Evolutionary conservation across 2,329 filamentous ascomycete genomes (phyloP).

Genomic region (Chrysoporthe puriensis): DNA sequence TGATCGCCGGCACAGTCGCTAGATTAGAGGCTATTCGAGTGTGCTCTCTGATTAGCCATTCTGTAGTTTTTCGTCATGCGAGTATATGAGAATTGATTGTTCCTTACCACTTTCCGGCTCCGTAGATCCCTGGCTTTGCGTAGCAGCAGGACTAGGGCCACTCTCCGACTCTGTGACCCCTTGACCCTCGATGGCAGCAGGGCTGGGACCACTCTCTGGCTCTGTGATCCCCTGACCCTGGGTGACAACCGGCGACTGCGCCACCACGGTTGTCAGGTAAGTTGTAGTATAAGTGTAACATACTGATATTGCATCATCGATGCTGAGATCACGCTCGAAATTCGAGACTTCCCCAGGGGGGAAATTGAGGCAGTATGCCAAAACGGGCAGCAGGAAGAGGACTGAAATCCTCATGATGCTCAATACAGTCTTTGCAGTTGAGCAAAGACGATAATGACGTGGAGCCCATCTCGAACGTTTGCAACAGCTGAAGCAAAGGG

Average conservation of each 20-base stretch:
- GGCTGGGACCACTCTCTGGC: not conserved
- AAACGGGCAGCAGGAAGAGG: constrained; percentile 2
- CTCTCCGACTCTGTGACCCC: not conserved
- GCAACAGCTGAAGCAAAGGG: no score
- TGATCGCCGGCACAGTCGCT: not conserved
- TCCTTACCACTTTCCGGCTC: not conserved
- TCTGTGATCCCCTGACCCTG: not conserved
- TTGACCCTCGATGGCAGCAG: not conserved
- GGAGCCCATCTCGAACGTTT: not conserved
- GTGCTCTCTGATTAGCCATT: not conserved
- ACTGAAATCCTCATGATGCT: constrained; percentile 5
- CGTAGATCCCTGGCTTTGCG: not conserved
- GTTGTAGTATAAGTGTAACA: constrained; percentile 4
- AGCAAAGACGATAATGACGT: not conserved
- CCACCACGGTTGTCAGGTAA: not conserved
- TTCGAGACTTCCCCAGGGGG: not conserved
- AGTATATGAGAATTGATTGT: not conserved
- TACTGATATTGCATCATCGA: constrained; percentile 3
- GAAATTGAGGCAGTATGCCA: constrained; percentile 1
- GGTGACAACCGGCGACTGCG: not conserved
- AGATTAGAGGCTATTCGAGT: not conserved
- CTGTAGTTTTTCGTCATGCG: not conserved
- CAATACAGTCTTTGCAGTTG: not conserved
- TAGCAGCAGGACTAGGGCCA: not conserved
- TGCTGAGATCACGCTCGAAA: not conserved